Base-by-base conservation (phyloP, 371 early-diverging fungal species). In the Mortierella polycephala region DNA sequence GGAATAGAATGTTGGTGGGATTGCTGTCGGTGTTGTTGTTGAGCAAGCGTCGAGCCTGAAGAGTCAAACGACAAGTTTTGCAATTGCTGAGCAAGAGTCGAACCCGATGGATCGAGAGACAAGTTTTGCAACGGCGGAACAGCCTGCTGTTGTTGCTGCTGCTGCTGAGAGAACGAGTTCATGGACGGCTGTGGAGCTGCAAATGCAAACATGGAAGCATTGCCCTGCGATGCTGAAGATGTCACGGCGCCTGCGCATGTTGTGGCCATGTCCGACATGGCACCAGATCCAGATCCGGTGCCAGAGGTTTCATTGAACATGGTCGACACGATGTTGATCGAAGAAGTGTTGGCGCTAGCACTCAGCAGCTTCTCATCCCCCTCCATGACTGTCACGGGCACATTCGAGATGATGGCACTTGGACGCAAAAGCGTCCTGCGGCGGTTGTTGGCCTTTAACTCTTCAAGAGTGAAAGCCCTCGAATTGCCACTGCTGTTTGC, bases 331-430 rank as follows among this genome's bases (percentile, higher is more conserved):
- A 86, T 87, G 58, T 84, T 85, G 49, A 83, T 62, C 60, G 82
- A 77, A 3, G 77, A 77, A 8, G 77, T 77, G 58, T 77, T 77
- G 71, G 77, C 77, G 79, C 69, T 76, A 58, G 64, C 83, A 55
- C 71, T 81, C 64, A 69, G 60, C 49, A 74, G 50, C 56, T 79
- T 81, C 65, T 87, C 86, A 61, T 89, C 88, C 18, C 83, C 84
- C 64, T 87, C 89, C 52, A 84, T 83, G 10, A 89, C 87, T 4
- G 88, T 87, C 39, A 84, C 83, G 10, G 87, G 87, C 45, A 86
- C 87, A 59, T 85, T 85, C 16, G 83, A 77, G 51, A 74, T 74
- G 62, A 72, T 83, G 13, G 72, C 67, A 46, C 79, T 71, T 21
- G 82, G 75, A 21, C 75, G 69, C 11, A 82, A 81, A 41, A 85